Evolutionary conservation across 805 yeast genomes (phyloP).

Genomic region (Saturnispora serradocipensis): DNA sequence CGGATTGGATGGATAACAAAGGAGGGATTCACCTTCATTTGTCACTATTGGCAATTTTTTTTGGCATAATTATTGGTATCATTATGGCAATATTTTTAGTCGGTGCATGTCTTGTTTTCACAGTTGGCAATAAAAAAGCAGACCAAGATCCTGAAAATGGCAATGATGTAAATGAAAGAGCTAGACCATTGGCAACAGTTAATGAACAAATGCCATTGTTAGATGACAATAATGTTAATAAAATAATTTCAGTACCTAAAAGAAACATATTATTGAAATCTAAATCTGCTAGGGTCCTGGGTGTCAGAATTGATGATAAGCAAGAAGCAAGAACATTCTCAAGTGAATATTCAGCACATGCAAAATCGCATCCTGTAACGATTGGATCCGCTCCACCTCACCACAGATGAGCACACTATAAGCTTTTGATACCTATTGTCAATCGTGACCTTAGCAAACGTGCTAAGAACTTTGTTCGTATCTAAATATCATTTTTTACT

Average conservation of each 20-base stretch:
- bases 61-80: constrained; percentile 60
- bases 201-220: constrained; percentile 10
- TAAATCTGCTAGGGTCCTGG: background rate
- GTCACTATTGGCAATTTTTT: constrained; percentile 57
- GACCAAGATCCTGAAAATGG: background rate
- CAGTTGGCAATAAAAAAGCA: constrained; percentile 22
- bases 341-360: constrained; percentile 6
- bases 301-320: background rate
- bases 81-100: constrained; percentile 28
- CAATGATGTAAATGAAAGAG: background rate
- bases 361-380: constrained; percentile 4
- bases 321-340: constrained; percentile 3
- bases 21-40: constrained; percentile 46
- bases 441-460: background rate
- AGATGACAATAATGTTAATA: background rate
- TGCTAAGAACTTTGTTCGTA: no score
- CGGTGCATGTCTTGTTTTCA: constrained; percentile 29
- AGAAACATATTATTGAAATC: background rate
- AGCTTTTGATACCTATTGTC: background rate
- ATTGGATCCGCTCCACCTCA: background rate
- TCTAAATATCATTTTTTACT: no score
- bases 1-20: constrained; percentile 45
- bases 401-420: background rate
- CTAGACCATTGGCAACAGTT: constrained; percentile 7
- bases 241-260: background rate